These are phyloP conservation scores for Xanthoconium purpureum DNA, from an alignment of 768 basidiomycete genomes.

Conservation along the genomic window DNA sequence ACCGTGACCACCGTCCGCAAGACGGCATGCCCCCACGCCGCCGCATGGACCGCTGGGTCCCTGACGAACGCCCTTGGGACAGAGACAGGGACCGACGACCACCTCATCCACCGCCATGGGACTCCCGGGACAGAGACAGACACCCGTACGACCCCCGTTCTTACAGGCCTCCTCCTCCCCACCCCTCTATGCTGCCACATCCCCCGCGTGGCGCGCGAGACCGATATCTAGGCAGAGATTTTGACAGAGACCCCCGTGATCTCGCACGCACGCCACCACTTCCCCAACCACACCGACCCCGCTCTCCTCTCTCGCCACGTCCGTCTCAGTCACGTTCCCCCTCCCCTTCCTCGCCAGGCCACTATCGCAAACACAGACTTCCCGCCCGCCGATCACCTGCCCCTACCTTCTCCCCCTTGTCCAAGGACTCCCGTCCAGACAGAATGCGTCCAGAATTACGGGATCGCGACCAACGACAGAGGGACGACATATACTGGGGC, in stretches of 20 bases:
- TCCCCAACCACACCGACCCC: slow-evolving; percentile 20
- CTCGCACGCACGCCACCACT: slow-evolving; percentile 20
- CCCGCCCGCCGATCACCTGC: slow-evolving; percentile 39
- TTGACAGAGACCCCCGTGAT: slow-evolving; percentile 26
- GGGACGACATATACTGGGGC: slow-evolving; percentile 26
- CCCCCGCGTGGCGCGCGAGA: slow-evolving; percentile 22
- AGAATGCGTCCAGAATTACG: slow-evolving; percentile 33
- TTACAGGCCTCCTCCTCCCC: slow-evolving; percentile 16
- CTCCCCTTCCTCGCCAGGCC: slow-evolving; percentile 34
- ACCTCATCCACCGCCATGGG: slow-evolving; percentile 12
- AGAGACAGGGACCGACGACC: slow-evolving; percentile 30
- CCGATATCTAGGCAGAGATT: slow-evolving; percentile 23
- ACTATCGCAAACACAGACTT: slow-evolving; percentile 31
- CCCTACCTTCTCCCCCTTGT: slow-evolving; percentile 38
- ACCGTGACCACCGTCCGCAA: slow-evolving; percentile 20
- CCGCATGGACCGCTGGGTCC: slow-evolving; percentile 25
- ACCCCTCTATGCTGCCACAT: slow-evolving; percentile 2
- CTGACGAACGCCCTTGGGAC: slow-evolving; percentile 27
- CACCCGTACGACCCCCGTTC: slow-evolving; percentile 17
- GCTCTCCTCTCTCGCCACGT: slow-evolving; percentile 21
- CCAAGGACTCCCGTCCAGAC: slow-evolving; percentile 35
- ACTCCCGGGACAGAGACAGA: slow-evolving; percentile 27
- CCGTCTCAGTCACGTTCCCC: slow-evolving; percentile 39
- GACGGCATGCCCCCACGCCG: slow-evolving; percentile 16
- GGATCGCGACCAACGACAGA: slow-evolving; percentile 36